Percentiles rank a stretch among this genome's conserved stretches.
Evolutionary conservation across 441 rosid genomes (phyloP).

Genomic region (Daphne laureola): DNA sequence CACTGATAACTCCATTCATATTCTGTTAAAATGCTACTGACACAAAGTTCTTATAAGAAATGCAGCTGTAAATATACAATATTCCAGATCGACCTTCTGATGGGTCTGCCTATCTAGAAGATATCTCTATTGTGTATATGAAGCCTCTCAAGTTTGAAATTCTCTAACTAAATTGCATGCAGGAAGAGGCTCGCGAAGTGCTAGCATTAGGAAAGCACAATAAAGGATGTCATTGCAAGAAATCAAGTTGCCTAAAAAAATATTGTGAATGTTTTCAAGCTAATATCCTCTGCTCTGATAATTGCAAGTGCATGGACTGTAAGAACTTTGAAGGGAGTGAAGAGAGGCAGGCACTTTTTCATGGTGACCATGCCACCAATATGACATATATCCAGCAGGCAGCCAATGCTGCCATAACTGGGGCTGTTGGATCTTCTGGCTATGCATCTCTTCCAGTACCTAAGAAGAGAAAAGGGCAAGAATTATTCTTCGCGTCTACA

Average conservation of each 20-base stretch:
- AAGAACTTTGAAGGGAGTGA: slow-evolving; percentile 93
- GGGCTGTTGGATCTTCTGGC: slow-evolving; percentile 75
- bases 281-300: slow-evolving; percentile 83
- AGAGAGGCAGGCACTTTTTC: slow-evolving; percentile 63
- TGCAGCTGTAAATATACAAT: no score
- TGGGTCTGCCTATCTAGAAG: no score
- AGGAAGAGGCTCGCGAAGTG: slow-evolving; percentile 67
- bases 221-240: slow-evolving; percentile 94
- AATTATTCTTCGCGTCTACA: slow-evolving; percentile 23
- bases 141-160: no score
- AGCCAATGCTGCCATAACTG: slow-evolving; percentile 85
- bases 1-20: no score
- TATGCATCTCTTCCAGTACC: slow-evolving; percentile 32
- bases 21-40: no score
- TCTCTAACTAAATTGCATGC: slow-evolving; percentile 13
- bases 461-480: slow-evolving; percentile 55
- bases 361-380: slow-evolving; percentile 61
- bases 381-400: slow-evolving; percentile 72
- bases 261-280: slow-evolving; percentile 97
- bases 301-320: slow-evolving; percentile 92
- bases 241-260: slow-evolving; percentile 93
- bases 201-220: slow-evolving; percentile 65
- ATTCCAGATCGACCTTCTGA: no score
- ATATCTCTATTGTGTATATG: no score
- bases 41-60: no score